Base-by-base conservation (phyloP, 495 filamentous ascomycete species). In the Penicillium cataractarum region DNA sequence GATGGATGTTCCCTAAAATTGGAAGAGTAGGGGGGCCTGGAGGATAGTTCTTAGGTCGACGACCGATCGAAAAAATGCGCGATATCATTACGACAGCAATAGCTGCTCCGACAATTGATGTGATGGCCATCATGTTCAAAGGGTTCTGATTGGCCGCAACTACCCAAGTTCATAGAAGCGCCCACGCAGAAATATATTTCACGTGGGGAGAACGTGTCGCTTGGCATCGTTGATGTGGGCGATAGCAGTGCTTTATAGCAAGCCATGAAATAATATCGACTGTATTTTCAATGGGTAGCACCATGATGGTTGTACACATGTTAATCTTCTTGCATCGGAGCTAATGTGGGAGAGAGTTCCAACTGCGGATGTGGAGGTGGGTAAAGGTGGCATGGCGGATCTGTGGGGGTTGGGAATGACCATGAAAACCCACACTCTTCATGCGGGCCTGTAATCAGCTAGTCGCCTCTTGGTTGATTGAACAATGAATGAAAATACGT, bases 21-120 rank as follows among this genome's bases (percentile, higher is more conserved):
- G 74, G 75, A 15, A 75, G 58, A 0, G 73, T 78, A 2, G 77
- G 74, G 27, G 77, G 76, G 0, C 77, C 77, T 2, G 74, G 74
- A 12, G 76, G 76, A 27, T 65, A 71, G 53, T 66, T 67, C 50
- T 68, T 66, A 10, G 74, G 70, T 10, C 76, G 60, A 15, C 62
- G 66, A 29, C 76, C 76, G 19, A 76, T 61, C 2, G 33, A 24
- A 4, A 65, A 24, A 4, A 64, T 10, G 1, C 61, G 61, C 3
- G 37, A 57, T 17, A 65, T 46, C 8, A 75, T 31, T 1, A 60
- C 12, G 0, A 61, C 31, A 3, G 65, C 57, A 19, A 63, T 58
- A n/a, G 33, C 42, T 1, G 59, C 42, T 10, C 48, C 64, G 10
- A 67, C 21, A 0, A 62, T 7, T 8, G 33, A 33, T 3, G 59